Evolutionary conservation across 1,284 basidiomycete genomes (phyloP), one percentile per base, ranked within the genome.

Genomic region (Trametes versicolor): DNA sequence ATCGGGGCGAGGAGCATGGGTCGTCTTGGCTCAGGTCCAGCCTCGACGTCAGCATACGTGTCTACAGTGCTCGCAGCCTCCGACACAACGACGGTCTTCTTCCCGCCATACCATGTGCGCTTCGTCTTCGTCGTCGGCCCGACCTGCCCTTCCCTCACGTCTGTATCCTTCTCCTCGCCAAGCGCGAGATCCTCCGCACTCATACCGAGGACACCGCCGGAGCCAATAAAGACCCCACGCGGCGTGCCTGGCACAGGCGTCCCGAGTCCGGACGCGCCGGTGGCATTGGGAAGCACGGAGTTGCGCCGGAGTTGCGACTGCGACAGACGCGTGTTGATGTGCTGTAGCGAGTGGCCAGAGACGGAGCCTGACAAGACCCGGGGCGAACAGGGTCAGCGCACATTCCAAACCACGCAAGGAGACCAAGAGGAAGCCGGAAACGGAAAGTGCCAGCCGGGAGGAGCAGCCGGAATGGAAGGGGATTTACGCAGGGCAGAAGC

Each of bases 1-100:
- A 86, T 66, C 8, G 84, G 80, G 17, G 84, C 81, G 45, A 79
- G 80, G 36, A 85, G 72, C 74, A 78, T 73, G 27, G 79, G 75
- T 4, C 78, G 78, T 48, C 82, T 73, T 47, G 77, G 72, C 63
- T 75, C 72, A 21, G 76, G 73, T 4, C 69, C 72, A 13, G 73
- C 72, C 61, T 76, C 75, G n/a, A 73, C 71, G 65, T 73, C 70
- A 50, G 71, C 65, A 51, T 67, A 69, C 21, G 68, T 64, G 34
- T 74, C 73, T 37, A 65, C 51, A 53, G 58, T 69, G 71, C 51
- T 73, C 55, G 39, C 37, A 45, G n/a, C 47, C 25, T 62, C 65
- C 21, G 53, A 59, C 67, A 77, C 70, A n/a, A 70, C 61, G 29
- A 77, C 72, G 36, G 72, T 74, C 69, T 72, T 71, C 73, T 78